Evolutionary conservation across 1,139 yeast species (phyloP), one percentile per base, ranked within the genome.

Genomic region (Blastobotrys niveus): DNA sequence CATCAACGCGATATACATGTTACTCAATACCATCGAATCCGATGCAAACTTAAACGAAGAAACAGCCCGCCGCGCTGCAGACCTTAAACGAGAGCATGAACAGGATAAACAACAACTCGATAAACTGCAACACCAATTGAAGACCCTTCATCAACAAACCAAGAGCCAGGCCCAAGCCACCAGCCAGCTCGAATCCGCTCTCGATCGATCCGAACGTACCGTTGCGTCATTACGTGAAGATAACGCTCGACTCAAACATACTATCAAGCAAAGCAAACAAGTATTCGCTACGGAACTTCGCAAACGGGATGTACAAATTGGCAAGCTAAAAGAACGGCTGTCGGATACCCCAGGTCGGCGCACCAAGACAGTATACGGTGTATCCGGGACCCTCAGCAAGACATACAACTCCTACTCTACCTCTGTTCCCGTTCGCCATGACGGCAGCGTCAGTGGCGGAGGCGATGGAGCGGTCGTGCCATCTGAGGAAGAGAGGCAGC

Each of bases 231-330:
- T 40, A 18, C 33, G 44, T 12, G 55, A 48, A n/a, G 46, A 42
- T 12, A 35, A 35, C 2, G 8, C 38, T 14, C 39, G 46, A 24
- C 35, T 48, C 19, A 46, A 48, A 21, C 35, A 30, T 12, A 42
- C 49, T 9, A 39, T 51, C 7, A 52, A 50, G 24, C 54, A 55
- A 38, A 30, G 47, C 37, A 45, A 49, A 18, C 45, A 39, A 25
- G 60, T 56, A 43, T 55, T 51, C 46, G 55, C 60, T 3, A 57
- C 53, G 30, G 63, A 59, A 35, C 47, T 59, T 34, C 46, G 63
- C 7, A 58, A 50, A 40, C 43, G 56, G 5, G 63, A 59, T 40
- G 50, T 59, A 21, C 57, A 56, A 20, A 44, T 57, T 19, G 50
- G 54, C 26, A 34, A 50, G 32, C 45, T 58, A 35, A 56, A 55